Evolutionary conservation across 208 protist genomes (phyloP).

Genomic region (Trypanosoma rangeli): DNA sequence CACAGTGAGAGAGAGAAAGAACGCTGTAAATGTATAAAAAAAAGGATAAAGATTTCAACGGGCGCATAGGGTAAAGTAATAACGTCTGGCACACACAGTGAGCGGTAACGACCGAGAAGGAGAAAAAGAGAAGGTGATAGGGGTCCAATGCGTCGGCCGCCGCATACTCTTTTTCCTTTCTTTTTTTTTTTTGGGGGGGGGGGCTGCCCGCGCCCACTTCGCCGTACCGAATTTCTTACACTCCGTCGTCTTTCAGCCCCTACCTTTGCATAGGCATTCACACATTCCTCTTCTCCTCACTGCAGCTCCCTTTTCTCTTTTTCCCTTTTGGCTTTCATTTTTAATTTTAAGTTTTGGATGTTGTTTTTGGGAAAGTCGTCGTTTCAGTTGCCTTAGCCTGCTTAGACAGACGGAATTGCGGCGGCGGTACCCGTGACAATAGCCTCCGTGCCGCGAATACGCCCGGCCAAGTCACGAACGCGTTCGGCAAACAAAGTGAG

Average conservation of each 20-base stretch:
- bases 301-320: not conserved
- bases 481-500: conserved; percentile 80
- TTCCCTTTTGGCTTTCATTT: not conserved
- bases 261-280: not conserved
- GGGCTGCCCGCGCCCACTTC: not conserved
- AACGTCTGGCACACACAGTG: not conserved
- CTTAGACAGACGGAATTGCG: not conserved
- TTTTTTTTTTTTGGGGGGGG: not conserved
- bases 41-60: not conserved
- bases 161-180: not conserved
- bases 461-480: conserved; percentile 55
- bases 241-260: not conserved
- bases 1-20: not conserved
- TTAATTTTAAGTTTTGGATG: conserved; percentile 1
- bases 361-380: not conserved
- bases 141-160: not conserved
- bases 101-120: not conserved
- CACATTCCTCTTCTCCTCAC: not conserved
- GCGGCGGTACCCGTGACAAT: conserved; percentile 30
- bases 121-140: not conserved
- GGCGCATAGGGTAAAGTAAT: not conserved
- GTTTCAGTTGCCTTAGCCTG: conserved; percentile 5
- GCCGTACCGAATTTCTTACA: not conserved
- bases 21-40: not conserved
- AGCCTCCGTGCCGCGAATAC: conserved; percentile 77